Evolutionary conservation across 441 rosid species (phyloP), one percentile per base, ranked within the genome.

Genomic region (Mallotus japonicus): DNA sequence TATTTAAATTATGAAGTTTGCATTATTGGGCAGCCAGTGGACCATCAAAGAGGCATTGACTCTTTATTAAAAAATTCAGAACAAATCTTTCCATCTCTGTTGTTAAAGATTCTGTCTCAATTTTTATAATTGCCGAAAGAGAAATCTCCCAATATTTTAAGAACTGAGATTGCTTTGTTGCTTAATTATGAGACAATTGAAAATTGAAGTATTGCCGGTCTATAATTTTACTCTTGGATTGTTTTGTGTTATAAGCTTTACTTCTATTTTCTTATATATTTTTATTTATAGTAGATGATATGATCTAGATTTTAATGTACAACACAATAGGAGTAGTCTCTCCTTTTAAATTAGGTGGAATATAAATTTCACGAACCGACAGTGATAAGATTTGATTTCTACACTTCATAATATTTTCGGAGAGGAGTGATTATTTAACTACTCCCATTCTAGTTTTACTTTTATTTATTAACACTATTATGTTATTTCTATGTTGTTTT

Each of bases 1-100:
- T 24, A 24, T 24, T 24, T 24, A 24, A 24, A 24, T 24, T 24
- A 24, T 24, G 28, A 24, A 58, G 32, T 63, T 57, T 42, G 77
- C 54, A 75, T 79, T 73, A 75, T 80, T 76, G 77, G 64, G 53
- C 11, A 70, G 42, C 19, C 32, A 5, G n/a, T 17, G 46, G 6
- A 47, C 20, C 42, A 34, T 12, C 6, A 42, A 0, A 20, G 72
- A n/a, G 67, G 2, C 73, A 73, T 77, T 73, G 79, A 71, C 80
- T 57, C 60, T 12, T 13, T 19, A 69, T 22, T 76, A 73, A 47
- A 67, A 44, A 62, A 71, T 28, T 42, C n/a, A 44, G 12, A 11
- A 19, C n/a, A 66, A 73, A 73, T 80, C 79, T 68, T 62, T 65
- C 59, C 72, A 72, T 66, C 56, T 75, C 72, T 22, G 28, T 24